Percentiles rank a stretch among this genome's conserved stretches.
These are phyloP conservation scores for Pseudonitzschia multiseries DNA, from an alignment of 108 stramenopile species.

Conservation along the genomic window DNA sequence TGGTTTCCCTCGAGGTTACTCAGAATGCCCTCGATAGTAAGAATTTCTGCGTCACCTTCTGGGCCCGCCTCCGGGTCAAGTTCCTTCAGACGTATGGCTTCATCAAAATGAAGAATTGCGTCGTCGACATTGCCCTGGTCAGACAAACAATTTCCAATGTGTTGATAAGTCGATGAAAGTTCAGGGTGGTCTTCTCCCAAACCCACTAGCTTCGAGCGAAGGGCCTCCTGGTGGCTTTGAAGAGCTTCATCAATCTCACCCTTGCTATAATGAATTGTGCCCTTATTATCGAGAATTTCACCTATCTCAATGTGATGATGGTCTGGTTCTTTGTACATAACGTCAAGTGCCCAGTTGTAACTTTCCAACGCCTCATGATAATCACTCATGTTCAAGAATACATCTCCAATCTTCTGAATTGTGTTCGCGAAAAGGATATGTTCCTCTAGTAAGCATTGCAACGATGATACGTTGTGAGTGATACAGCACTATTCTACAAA, in stretches of 20 bases:
- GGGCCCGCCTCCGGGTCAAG: slow-evolving; percentile 51
- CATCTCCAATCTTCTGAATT: slow-evolving; percentile 65
- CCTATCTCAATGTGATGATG: slow-evolving; percentile 62
- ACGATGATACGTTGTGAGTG: not conserved
- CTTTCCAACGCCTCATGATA: slow-evolving; percentile 65
- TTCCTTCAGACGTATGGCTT: slow-evolving; percentile 53
- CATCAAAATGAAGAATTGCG: slow-evolving; percentile 65
- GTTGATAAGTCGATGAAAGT: slow-evolving; percentile 48
- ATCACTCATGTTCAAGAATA: slow-evolving; percentile 65
- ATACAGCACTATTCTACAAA: not conserved
- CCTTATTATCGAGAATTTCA: slow-evolving; percentile 71
- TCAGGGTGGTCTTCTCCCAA: slow-evolving; percentile 62
- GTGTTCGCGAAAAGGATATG: slow-evolving; percentile 65
- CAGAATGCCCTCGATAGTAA: slow-evolving; percentile 58
- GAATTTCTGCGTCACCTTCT: slow-evolving; percentile 51
- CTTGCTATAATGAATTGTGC: slow-evolving; percentile 67
- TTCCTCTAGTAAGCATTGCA: slow-evolving; percentile 22
- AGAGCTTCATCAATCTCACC: slow-evolving; percentile 63
- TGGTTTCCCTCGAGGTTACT: slow-evolving; percentile 49
- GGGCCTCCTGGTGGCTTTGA: slow-evolving; percentile 62
- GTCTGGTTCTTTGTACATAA: slow-evolving; percentile 57
- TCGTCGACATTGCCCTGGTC: slow-evolving; percentile 55
- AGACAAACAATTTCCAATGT: slow-evolving; percentile 67
- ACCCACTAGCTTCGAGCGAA: slow-evolving; percentile 58
- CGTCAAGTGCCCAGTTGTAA: slow-evolving; percentile 65